Evolutionary conservation across 208 protist species (phyloP), one percentile per base, ranked within the genome.

Genomic region (Leishmania aethiopica): DNA sequence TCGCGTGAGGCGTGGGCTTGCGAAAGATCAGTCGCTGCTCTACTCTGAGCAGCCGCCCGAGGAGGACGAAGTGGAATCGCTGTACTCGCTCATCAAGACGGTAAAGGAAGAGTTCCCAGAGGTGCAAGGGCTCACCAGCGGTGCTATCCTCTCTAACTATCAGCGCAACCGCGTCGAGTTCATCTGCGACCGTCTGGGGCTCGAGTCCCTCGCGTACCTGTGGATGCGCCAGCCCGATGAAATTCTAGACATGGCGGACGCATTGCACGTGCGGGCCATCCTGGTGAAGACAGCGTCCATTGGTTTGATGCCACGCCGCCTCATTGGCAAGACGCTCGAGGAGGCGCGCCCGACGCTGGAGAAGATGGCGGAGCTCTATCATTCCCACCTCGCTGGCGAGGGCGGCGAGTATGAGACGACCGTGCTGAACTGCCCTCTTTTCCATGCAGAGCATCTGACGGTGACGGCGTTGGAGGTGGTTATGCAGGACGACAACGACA

Each of bases 321-420:
- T 99, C 79, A 78, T 99, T 71, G 97, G 98, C 47, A 87, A 93
- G 79, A 91, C 90, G 0, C 88, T 99, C 2, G 53, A 86, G 40
- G 82, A 92, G n/a, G 77, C 96, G 37, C 89, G 94, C 17, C 88
- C 93, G 1, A 88, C 79, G 17, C 87, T 97, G 62, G 87, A 95
- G 78, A 82, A 74, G 64, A 83, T 93, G 74, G 83, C 94, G 40
- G 66, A 62, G 32, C 79, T 88, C 66, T 96, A 98, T 57, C 90
- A 92, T 10, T 86, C 88, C 0, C 94, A 99, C 89, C 92, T 96
- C n/a, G 99, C 99, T 77, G 99, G 99, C 15, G 99, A 99, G 83
- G 99, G 99, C 40, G 99, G 99, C 45, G 99, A 99, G 91, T 99
- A 99, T 92, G 99, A 99, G 87, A 99, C 99, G 13, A 93, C 99